phyloP scores from a whole-genome alignment of 148 eudicot genomes.

The Talinum fruticosum region DNA sequence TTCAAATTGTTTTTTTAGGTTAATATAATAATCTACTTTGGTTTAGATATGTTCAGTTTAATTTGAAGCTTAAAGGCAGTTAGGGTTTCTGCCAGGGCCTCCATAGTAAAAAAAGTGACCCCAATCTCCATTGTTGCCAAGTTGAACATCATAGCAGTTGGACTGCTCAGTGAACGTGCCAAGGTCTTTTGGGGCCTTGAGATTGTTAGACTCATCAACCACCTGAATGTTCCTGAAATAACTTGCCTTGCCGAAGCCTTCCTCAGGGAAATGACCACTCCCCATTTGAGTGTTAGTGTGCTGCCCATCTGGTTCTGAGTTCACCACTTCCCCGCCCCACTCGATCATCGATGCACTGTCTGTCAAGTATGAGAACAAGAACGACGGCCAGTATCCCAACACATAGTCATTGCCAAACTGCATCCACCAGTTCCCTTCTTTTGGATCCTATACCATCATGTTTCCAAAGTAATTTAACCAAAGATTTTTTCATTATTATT shows the following conservation, averaged over 20 bases:
- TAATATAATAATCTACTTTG: slow-evolving; percentile 25
- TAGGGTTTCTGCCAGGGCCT: slow-evolving; percentile 82
- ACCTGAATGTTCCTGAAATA: slow-evolving; percentile 91
- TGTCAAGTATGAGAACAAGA: slow-evolving; percentile 87
- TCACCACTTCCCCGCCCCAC: slow-evolving; percentile 97
- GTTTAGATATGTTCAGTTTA: slow-evolving; percentile 22
- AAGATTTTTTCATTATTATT: not conserved
- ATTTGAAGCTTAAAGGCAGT: slow-evolving; percentile 55
- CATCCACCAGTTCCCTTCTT: slow-evolving; percentile 99
- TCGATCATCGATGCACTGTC: slow-evolving; percentile 98
- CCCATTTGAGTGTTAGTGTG: slow-evolving; percentile 97
- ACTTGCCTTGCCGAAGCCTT: slow-evolving; percentile 91
- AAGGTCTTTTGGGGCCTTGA: slow-evolving; percentile 76
- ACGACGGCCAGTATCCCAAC: slow-evolving; percentile 91
- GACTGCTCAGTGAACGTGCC: slow-evolving; percentile 95
- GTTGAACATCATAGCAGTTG: slow-evolving; percentile 88
- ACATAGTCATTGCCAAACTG: slow-evolving; percentile 81
- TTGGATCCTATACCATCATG: slow-evolving; percentile 60
- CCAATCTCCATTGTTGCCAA: slow-evolving; percentile 85
- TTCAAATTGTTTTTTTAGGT: not conserved
- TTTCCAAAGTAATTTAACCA: not conserved
- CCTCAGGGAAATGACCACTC: slow-evolving; percentile 90
- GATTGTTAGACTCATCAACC: slow-evolving; percentile 85
- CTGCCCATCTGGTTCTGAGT: slow-evolving; percentile 76
- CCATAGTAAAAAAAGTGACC: slow-evolving; percentile 92